phyloP scores from a whole-genome alignment of 2,329 filamentous ascomycete genomes.

The Nectriaceae sp. region DNA sequence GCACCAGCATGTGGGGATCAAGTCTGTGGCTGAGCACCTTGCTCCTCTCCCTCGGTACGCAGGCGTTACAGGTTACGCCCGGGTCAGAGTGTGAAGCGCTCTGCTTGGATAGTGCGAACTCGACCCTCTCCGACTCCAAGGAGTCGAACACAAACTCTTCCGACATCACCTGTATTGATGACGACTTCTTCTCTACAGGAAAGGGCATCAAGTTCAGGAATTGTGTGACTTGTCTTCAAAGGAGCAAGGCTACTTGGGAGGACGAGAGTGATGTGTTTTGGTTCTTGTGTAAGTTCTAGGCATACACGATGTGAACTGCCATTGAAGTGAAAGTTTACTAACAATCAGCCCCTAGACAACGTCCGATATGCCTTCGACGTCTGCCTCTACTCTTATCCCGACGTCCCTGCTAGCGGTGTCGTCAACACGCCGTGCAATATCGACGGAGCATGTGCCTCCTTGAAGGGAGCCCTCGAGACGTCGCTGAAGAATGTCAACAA shows the following conservation, averaged over 20 bases:
- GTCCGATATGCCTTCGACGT: conserved; percentile 49
- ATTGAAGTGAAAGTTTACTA: neutral
- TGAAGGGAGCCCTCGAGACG: conserved; percentile 42
- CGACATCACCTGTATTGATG: conserved; percentile 50
- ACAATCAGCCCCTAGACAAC: conserved; percentile 45
- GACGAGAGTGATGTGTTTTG: conserved; percentile 45
- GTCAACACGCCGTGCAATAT: conserved; percentile 46
- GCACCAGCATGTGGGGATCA: conserved; percentile 6
- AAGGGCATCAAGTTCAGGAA: conserved; percentile 48
- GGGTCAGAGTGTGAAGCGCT: conserved; percentile 51
- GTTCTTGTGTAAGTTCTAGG: conserved; percentile 48
- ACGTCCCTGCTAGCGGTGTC: conserved; percentile 32
- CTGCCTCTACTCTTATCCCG: conserved; percentile 44
- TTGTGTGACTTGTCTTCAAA: conserved; percentile 49
- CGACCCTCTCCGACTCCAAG: conserved; percentile 34
- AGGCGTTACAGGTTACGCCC: conserved; percentile 47
- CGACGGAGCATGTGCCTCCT: conserved; percentile 41
- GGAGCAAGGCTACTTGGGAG: conserved; percentile 42
- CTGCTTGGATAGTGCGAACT: conserved; percentile 44
- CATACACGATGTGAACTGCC: neutral
- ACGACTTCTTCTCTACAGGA: conserved; percentile 38
- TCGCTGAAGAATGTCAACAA: no score
- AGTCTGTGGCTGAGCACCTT: conserved; percentile 2
- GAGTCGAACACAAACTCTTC: conserved; percentile 44
- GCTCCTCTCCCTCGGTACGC: conserved; percentile 9